Percentiles rank a stretch among this genome's conserved stretches.
These are phyloP conservation scores for Leccinum pachyderme DNA, from an alignment of 1,284 basidiomycete species.

Conservation along the genomic window DNA sequence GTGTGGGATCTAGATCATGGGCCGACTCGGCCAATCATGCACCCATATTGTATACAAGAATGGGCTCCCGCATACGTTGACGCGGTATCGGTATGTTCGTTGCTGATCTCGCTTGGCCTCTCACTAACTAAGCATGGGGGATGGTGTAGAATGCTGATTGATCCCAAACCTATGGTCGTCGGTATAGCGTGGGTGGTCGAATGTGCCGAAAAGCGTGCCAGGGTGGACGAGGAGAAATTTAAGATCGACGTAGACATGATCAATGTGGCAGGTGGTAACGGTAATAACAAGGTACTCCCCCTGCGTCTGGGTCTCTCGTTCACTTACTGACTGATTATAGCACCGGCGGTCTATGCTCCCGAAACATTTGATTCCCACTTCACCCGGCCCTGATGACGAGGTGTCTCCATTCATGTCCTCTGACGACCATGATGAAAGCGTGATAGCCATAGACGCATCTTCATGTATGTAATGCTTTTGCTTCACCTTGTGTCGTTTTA, in stretches of 20 bases:
- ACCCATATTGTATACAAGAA: constrained; percentile 93
- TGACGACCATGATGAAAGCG: constrained; percentile 30
- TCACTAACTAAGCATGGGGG: background rate
- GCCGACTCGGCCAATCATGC: constrained; percentile 69
- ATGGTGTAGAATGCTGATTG: constrained; percentile 49
- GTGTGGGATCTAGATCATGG: constrained; percentile 46
- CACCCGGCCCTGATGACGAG: constrained; percentile 30
- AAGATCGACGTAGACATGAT: constrained; percentile 67
- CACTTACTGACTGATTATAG: constrained; percentile 27
- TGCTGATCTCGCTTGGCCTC: background rate
- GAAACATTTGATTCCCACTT: constrained; percentile 44
- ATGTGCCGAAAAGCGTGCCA: constrained; percentile 69
- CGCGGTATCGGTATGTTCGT: constrained; percentile 60
- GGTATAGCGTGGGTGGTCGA: constrained; percentile 92
- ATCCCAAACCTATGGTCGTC: constrained; percentile 75
- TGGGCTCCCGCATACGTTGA: constrained; percentile 75
- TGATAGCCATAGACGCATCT: constrained; percentile 39
- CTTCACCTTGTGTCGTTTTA: background rate
- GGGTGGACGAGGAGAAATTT: constrained; percentile 67
- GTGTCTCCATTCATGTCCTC: constrained; percentile 20
- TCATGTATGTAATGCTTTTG: constrained; percentile 40
- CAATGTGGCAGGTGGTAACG: constrained; percentile 53
- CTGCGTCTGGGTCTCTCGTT: constrained; percentile 21
- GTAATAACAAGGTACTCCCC: constrained; percentile 58
- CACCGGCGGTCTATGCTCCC: constrained; percentile 69